A percentile compares a stretch with the other conserved stretches of the same genome.
phyloP scores from a whole-genome alignment of 2,329 filamentous ascomycete genomes.

The Penicillium frequentans region DNA sequence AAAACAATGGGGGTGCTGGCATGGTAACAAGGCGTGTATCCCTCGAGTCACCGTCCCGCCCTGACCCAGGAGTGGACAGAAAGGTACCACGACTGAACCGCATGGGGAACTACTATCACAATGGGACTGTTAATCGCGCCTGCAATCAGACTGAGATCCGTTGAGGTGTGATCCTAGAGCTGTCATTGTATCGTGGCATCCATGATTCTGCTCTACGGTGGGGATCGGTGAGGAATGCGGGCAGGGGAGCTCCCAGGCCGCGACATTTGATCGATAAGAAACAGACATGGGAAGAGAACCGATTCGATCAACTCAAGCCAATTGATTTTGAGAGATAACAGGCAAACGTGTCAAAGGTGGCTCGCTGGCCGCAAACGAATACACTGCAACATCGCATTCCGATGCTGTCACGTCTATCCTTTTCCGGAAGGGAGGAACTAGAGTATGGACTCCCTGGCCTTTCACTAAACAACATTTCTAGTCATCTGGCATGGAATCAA shows the following conservation, averaged over 20 bases:
- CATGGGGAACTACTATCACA: constrained; percentile 5
- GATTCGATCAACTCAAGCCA: neutral
- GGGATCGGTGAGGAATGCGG: constrained; percentile 17
- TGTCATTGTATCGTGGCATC: constrained; percentile 11
- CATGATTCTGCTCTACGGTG: constrained; percentile 20
- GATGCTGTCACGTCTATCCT: constrained; percentile 5
- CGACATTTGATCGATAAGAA: constrained; percentile 1
- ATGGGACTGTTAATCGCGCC: neutral
- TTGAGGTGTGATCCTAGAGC: constrained; percentile 13
- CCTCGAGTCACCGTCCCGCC: constrained; percentile 15
- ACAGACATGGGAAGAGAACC: neutral
- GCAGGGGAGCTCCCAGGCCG: constrained; percentile 15
- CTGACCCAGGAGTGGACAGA: constrained; percentile 4
- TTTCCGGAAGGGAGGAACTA: constrained; percentile 1
- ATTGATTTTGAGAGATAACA: neutral
- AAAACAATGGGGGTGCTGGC: constrained; percentile 18
- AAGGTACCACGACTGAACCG: constrained; percentile 1
- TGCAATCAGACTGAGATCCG: neutral
- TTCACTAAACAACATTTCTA: neutral
- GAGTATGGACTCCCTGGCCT: neutral
- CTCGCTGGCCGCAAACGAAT: constrained; percentile 1
- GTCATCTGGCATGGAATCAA: neutral
- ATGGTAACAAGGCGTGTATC: constrained; percentile 26
- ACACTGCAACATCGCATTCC: constrained; percentile 13
- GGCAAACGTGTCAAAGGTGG: neutral